Evolutionary conservation across 257 asterid genomes (phyloP).

Genomic region (Solanum pimpinellifolium): DNA sequence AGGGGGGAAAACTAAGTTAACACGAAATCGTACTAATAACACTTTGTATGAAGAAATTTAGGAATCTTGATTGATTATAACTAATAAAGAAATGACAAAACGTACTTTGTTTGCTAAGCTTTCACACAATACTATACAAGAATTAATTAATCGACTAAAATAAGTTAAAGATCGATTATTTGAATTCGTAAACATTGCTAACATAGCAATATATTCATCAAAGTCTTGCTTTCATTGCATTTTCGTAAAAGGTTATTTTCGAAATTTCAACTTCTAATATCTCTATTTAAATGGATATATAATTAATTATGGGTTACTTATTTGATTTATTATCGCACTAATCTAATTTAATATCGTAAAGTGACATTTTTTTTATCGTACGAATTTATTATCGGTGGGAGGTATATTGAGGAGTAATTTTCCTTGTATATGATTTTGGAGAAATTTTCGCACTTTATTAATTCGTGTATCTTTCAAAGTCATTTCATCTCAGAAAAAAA

Average conservation of each 20-base stretch:
- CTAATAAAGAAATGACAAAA: not conserved
- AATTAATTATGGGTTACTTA: not conserved
- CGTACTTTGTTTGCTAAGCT: constrained; percentile 22
- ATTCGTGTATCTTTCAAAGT: not conserved
- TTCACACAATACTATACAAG: not conserved
- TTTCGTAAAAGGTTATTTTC: too few species aligned
- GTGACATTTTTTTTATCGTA: not conserved
- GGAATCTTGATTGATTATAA: not conserved
- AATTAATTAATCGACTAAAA: not conserved
- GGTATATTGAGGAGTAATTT: not conserved
- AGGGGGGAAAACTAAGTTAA: constrained; percentile 19
- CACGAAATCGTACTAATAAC: constrained; percentile 43
- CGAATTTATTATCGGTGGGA: not conserved
- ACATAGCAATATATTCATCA: too few species aligned
- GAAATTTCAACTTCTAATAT: too few species aligned
- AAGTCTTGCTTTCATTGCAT: not conserved
- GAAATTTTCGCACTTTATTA: not conserved
- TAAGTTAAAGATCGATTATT: not conserved
- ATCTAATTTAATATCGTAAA: not conserved
- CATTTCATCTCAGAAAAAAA: not conserved
- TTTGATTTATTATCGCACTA: not conserved
- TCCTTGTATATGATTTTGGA: not conserved
- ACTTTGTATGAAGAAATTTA: not conserved
- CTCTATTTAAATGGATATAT: not conserved
- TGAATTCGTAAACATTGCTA: not conserved